phyloP scores from a whole-genome alignment of 306 rosid genomes.

The Mimosa bimucronata region DNA sequence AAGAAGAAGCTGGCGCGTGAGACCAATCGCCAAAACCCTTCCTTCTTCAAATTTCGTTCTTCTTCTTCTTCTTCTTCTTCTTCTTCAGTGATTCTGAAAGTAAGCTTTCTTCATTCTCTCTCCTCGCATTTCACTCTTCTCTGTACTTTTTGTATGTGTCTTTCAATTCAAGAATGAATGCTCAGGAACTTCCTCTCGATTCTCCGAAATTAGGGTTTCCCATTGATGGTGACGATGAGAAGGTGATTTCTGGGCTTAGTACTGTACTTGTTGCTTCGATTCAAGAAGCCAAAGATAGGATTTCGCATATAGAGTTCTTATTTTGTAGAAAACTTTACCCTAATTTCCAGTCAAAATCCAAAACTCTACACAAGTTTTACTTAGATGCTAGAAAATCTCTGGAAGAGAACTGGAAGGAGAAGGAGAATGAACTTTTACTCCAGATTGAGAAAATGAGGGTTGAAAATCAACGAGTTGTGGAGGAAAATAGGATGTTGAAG shows the following conservation, averaged over 20 bases:
- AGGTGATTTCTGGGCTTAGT: constrained; percentile 63
- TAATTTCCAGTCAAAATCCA: constrained; percentile 52
- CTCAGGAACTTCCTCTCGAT: constrained; percentile 15
- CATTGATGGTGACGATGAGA: constrained; percentile 43
- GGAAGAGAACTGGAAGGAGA: constrained; percentile 48
- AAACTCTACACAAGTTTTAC: constrained; percentile 42
- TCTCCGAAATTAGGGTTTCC: constrained; percentile 42
- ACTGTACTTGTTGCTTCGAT: constrained; percentile 83
- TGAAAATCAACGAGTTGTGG: constrained; percentile 46
- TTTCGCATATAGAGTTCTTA: constrained; percentile 77
- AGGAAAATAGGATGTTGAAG: constrained; percentile 52
- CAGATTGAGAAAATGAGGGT: constrained; percentile 43
- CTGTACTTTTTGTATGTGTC: not conserved
- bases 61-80: not conserved
- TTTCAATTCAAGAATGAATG: constrained; percentile 12
- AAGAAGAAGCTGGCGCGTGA: not conserved
- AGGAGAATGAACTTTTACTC: constrained; percentile 43
- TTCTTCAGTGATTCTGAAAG: not conserved
- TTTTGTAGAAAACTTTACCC: constrained; percentile 80
- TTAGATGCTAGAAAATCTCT: constrained; percentile 43
- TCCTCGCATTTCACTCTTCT: not conserved
- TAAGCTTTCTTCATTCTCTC: constrained; percentile 5
- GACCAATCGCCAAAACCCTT: not conserved
- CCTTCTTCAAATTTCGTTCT: not conserved
- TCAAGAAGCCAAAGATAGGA: constrained; percentile 79